These are phyloP conservation scores for Leccinum barrowsii DNA, from an alignment of 768 basidiomycete genomes.

Conservation along the genomic window DNA sequence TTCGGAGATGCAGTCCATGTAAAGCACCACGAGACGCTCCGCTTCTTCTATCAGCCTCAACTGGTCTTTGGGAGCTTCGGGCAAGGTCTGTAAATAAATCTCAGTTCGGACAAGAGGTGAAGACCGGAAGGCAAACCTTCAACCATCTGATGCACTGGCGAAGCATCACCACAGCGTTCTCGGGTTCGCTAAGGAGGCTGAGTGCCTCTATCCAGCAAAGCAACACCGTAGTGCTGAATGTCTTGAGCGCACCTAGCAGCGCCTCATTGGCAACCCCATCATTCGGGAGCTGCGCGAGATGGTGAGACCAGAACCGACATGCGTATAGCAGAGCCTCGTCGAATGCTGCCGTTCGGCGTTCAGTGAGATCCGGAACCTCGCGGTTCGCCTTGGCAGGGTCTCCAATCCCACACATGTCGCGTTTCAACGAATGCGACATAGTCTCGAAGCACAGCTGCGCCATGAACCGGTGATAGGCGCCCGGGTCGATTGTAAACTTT, in stretches of 20 bases:
- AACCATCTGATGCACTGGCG: conserved; percentile 12
- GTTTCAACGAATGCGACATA: conserved; percentile 15
- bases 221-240: conserved; percentile 7
- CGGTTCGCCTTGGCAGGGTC: conserved; percentile 14
- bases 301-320: conserved; percentile 19
- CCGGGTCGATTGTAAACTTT: conserved; percentile 7
- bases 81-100: conserved; percentile 2
- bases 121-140: conserved; percentile 2
- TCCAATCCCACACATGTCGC: conserved; percentile 12
- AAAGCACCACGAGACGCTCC: conserved; percentile 19
- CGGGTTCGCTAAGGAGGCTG: conserved; percentile 12
- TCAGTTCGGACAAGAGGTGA: not conserved
- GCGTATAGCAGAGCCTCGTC: conserved; percentile 15
- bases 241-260: conserved; percentile 4
- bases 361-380: conserved; percentile 12
- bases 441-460: conserved; percentile 14
- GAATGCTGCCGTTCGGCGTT: conserved; percentile 3
- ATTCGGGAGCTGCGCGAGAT: conserved; percentile 13
- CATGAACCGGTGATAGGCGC: conserved; percentile 1
- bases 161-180: conserved; percentile 16
- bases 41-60: conserved; percentile 15
- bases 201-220: conserved; percentile 15
- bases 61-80: conserved; percentile 2
- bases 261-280: conserved; percentile 3
- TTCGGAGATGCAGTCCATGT: conserved; percentile 18